These are phyloP conservation scores for Termitomyces sp. DNA, from an alignment of 768 basidiomycete species.

Conservation along the genomic window DNA sequence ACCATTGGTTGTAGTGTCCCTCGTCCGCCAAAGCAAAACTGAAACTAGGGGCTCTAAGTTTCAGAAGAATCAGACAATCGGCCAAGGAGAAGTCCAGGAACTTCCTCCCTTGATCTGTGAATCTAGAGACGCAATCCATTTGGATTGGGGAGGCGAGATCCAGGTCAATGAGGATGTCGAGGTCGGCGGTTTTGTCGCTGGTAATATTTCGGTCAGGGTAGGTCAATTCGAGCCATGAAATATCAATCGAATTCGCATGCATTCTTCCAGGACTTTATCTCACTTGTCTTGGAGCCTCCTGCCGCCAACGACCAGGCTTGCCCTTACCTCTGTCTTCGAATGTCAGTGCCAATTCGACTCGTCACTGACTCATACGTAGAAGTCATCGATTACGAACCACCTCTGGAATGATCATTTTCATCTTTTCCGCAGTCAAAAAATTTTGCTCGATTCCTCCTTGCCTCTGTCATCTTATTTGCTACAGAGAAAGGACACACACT, in stretches of 20 bases:
- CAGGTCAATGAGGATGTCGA: slow-evolving; percentile 32
- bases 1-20: slow-evolving; percentile 41
- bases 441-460: no score
- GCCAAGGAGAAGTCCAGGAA: slow-evolving; percentile 47
- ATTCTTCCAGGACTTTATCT: slow-evolving; percentile 52
- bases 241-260: not conserved
- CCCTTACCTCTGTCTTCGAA: slow-evolving; percentile 34
- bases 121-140: slow-evolving; percentile 25
- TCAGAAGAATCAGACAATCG: slow-evolving; percentile 39
- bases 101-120: slow-evolving; percentile 33
- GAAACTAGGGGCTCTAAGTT: slow-evolving; percentile 31
- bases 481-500: no score
- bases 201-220: slow-evolving; percentile 42
- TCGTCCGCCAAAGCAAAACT: slow-evolving; percentile 50
- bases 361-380: slow-evolving; percentile 54
- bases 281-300: slow-evolving; percentile 42
- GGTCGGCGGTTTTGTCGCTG: slow-evolving; percentile 44
- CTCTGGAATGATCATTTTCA: not conserved
- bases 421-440: not conserved
- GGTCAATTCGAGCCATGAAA: slow-evolving; percentile 8
- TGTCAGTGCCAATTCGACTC: slow-evolving; percentile 51
- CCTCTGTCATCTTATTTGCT: not conserved
- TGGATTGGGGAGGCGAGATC: slow-evolving; percentile 65
- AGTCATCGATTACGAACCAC: slow-evolving; percentile 15
- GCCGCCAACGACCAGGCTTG: slow-evolving; percentile 25